Percentiles rank a stretch among this genome's conserved stretches.
phyloP scores from a whole-genome alignment of 2,329 filamentous ascomycete species.

The Orbilia brochopaga region DNA sequence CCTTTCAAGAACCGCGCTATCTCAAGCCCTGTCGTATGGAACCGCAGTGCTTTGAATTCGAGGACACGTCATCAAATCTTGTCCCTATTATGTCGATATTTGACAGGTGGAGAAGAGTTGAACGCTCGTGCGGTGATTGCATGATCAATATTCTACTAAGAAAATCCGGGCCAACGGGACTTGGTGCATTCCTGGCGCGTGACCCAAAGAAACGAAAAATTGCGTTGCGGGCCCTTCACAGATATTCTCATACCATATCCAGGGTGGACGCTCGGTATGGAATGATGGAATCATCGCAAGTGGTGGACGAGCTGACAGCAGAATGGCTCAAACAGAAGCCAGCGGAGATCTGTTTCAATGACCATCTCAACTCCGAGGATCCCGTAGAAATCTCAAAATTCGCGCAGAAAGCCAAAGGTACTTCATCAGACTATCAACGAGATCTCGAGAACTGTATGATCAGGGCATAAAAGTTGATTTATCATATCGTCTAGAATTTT shows the following conservation, averaged over 20 bases:
- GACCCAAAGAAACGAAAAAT: constrained; percentile 15
- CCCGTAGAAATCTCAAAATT: constrained; percentile 17
- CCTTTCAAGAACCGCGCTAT: constrained; percentile 20
- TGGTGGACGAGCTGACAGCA: not conserved
- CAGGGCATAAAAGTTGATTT: no score
- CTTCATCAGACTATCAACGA: no score
- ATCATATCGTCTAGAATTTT: constrained; percentile 26
- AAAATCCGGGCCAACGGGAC: constrained; percentile 22
- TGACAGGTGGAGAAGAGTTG: constrained; percentile 27
- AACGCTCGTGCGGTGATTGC: constrained; percentile 33
- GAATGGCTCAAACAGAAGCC: constrained; percentile 30
- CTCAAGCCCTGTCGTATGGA: constrained; percentile 27
- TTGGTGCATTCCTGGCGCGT: constrained; percentile 20
- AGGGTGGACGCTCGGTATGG: constrained; percentile 41
- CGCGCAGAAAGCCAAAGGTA: constrained; percentile 28
- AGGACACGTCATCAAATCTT: not conserved
- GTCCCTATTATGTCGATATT: constrained; percentile 23
- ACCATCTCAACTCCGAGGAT: constrained; percentile 35
- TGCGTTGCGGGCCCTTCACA: constrained; percentile 16
- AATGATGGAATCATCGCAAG: constrained; percentile 37
- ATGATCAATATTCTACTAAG: constrained; percentile 38
- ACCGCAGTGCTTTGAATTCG: constrained; percentile 26
- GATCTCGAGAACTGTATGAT: no score
- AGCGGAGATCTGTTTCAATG: constrained; percentile 38
- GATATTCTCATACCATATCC: constrained; percentile 33